Conservation (phyloP, 768 basidiomycete species). For the Mycena rosella region DNA sequence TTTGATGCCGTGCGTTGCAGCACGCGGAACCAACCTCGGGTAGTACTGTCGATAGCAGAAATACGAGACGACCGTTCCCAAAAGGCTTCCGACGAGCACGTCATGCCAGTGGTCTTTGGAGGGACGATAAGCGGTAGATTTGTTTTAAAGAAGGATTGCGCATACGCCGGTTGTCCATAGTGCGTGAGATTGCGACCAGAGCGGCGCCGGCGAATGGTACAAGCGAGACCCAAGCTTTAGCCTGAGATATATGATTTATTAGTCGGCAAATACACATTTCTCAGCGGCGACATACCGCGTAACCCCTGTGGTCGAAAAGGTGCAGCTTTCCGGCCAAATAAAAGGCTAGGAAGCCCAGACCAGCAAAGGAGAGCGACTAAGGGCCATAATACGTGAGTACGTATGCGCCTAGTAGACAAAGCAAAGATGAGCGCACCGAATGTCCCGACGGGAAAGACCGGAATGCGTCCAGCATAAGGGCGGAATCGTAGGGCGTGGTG, state of each 20-base stretch:
- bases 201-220: constrained; percentile 83
- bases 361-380: constrained; percentile 73
- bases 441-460: constrained; percentile 95
- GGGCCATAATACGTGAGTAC: constrained; percentile 13
- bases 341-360: constrained; percentile 88
- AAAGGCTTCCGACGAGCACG: constrained; percentile 80
- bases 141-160: too few relatives aligned
- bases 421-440: constrained; percentile 66
- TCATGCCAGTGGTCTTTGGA: constrained; percentile 91
- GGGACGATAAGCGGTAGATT: too few relatives aligned
- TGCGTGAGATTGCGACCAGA: constrained; percentile 86
- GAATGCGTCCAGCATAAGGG: constrained; percentile 76
- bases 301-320: constrained; percentile 85
- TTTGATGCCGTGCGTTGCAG: too few relatives aligned
- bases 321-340: constrained; percentile 95
- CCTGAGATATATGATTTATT: constrained; percentile 49
- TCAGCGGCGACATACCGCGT: constrained; percentile 61
- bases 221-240: constrained; percentile 88
- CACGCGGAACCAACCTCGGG: constrained; percentile 47
- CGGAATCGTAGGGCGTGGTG: constrained; percentile 75
- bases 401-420: background rate
- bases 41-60: constrained; percentile 90
- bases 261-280: background rate
- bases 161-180: constrained; percentile 92
- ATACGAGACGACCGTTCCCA: constrained; percentile 80